A percentile compares a stretch with the other conserved stretches of the same genome.
These are phyloP conservation scores for Thalassiosira mediterranea DNA, from an alignment of 352 stramenopile species.

Conservation along the genomic window DNA sequence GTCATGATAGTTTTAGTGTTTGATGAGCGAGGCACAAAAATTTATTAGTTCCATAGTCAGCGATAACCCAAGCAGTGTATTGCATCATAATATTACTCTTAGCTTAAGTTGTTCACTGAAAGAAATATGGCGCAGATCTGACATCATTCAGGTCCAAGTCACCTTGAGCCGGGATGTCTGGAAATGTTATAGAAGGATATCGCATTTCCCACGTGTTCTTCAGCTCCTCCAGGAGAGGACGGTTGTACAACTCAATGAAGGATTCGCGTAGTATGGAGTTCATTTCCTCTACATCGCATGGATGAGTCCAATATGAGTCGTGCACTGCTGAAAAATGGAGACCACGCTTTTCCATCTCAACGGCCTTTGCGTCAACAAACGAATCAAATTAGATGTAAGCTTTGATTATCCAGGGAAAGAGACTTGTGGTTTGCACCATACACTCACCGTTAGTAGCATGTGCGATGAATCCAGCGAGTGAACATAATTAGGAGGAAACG, in stretches of 20 bases:
- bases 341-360: constrained; percentile 92
- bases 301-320: constrained; percentile 99
- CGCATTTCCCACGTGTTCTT: constrained; percentile 90
- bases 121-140: constrained; percentile 97
- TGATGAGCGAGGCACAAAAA: too few species aligned
- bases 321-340: constrained; percentile 97
- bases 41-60: too few species aligned
- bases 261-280: constrained; percentile 90
- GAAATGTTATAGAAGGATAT: constrained; percentile 95
- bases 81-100: too few species aligned
- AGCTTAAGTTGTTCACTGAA: constrained; percentile 90
- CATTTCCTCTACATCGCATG: constrained; percentile 95
- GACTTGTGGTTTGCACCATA: too few species aligned
- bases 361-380: too few species aligned
- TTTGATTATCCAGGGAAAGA: too few species aligned
- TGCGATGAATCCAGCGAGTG: constrained; percentile 99
- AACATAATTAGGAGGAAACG: constrained; percentile 99
- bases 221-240: constrained; percentile 95
- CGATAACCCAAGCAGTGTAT: too few species aligned
- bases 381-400: too few species aligned
- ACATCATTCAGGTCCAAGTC: constrained; percentile 94
- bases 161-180: constrained; percentile 90
- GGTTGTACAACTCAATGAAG: constrained; percentile 98
- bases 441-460: constrained; percentile 99
- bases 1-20: not conserved